phyloP scores from a whole-genome alignment of 2,329 filamentous ascomycete species.

The Verticillium zaregamsianum region DNA sequence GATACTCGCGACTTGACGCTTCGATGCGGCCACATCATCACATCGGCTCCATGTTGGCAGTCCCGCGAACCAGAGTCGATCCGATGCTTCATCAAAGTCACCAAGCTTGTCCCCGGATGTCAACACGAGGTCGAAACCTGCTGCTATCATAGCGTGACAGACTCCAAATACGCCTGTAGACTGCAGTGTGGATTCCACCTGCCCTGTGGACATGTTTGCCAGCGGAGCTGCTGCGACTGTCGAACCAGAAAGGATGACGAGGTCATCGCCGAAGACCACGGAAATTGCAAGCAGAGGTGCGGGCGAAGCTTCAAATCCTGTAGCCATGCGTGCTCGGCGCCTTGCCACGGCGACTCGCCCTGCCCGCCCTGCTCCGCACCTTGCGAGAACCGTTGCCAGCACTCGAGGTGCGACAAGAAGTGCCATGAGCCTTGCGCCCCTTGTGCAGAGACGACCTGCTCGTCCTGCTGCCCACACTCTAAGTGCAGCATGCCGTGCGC shows the following conservation, averaged over 20 bases:
- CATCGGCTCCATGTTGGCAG: constrained; percentile 39
- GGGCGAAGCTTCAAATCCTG: constrained; percentile 30
- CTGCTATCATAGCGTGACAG: no score
- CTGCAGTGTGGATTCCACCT: no score
- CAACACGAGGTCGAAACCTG: background rate
- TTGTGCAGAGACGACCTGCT: constrained; percentile 51
- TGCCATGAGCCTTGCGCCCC: constrained; percentile 60
- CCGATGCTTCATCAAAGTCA: constrained; percentile 1
- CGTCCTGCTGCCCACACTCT: constrained; percentile 51
- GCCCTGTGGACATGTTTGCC: no score
- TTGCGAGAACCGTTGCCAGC: constrained; percentile 54
- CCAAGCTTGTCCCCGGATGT: background rate
- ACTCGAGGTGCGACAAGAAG: constrained; percentile 48
- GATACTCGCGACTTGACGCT: constrained; percentile 43
- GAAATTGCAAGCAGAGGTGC: background rate
- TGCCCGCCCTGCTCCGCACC: constrained; percentile 9
- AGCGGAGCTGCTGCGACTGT: no score
- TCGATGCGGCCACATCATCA: constrained; percentile 50
- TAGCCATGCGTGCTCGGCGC: constrained; percentile 29
- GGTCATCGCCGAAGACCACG: no score
- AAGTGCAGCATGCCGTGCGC: constrained; percentile 55
- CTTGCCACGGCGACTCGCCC: no score
- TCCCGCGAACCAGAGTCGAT: constrained; percentile 33
- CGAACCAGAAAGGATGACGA: no score
- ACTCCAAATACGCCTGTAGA: no score